Evolutionary conservation across 352 stramenopile species (phyloP).

Genomic region (Phytophthora meadii): DNA sequence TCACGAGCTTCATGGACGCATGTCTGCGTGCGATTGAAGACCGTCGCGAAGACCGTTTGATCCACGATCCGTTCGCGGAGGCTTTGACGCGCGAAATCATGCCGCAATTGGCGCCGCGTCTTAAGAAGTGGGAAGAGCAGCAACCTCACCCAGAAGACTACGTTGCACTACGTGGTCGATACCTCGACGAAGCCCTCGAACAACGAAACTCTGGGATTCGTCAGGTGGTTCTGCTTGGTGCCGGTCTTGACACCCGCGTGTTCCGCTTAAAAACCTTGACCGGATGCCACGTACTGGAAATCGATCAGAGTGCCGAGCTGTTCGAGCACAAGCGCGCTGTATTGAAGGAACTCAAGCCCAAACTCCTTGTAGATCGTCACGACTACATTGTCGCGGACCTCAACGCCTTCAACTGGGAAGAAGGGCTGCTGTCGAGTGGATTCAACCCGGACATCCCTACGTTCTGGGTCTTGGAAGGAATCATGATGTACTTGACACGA

Average conservation of each 20-base stretch:
- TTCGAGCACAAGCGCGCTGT: constrained; percentile 54
- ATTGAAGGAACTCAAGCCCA: constrained; percentile 33
- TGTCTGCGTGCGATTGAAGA: constrained; percentile 48
- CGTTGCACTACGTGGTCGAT: constrained; percentile 49
- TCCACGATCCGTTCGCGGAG: constrained; percentile 57
- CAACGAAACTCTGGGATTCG: constrained; percentile 46
- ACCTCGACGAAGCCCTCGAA: constrained; percentile 58
- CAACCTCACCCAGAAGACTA: constrained; percentile 36
- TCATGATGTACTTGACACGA: constrained; percentile 54
- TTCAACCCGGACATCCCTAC: constrained; percentile 57
- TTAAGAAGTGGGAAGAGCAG: constrained; percentile 30
- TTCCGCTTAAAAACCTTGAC: constrained; percentile 51
- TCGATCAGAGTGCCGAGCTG: constrained; percentile 52
- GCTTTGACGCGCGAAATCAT: constrained; percentile 41
- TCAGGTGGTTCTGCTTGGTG: constrained; percentile 62
- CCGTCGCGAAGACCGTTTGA: constrained; percentile 40
- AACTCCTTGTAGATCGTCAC: constrained; percentile 43
- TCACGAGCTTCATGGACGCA: constrained; percentile 52
- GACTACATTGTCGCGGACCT: constrained; percentile 58
- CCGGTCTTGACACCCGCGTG: constrained; percentile 58
- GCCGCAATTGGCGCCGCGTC: constrained; percentile 28
- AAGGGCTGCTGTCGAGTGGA: constrained; percentile 41
- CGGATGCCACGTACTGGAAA: constrained; percentile 54
- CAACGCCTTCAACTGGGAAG: constrained; percentile 56
- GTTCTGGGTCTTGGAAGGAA: constrained; percentile 62